These are phyloP conservation scores for Solanum paucissectum DNA, from an alignment of 257 asterid genomes.

Conservation along the genomic window DNA sequence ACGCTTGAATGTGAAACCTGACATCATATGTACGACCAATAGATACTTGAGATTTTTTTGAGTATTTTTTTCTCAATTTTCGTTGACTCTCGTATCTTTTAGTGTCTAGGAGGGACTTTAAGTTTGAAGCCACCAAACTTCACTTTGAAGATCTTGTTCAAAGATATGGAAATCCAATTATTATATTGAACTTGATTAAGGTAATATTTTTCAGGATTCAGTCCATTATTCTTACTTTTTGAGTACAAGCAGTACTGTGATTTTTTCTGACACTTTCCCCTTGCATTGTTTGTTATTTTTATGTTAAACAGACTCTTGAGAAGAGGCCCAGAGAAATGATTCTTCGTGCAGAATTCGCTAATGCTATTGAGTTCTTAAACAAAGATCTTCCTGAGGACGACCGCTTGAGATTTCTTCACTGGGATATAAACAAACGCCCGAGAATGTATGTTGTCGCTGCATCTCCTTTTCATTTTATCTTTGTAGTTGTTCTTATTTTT, in stretches of 20 bases:
- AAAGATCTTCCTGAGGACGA: constrained; percentile 47
- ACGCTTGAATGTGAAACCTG: constrained; percentile 67
- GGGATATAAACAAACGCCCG: constrained; percentile 79
- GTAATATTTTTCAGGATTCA: constrained; percentile 21
- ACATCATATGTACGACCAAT: constrained; percentile 55
- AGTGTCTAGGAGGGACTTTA: constrained; percentile 76
- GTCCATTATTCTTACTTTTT: not conserved
- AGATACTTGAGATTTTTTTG: not conserved
- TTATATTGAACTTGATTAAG: constrained; percentile 84
- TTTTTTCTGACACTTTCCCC: not conserved
- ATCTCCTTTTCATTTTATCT: not conserved
- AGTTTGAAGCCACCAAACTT: constrained; percentile 80
- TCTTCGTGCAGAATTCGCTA: constrained; percentile 69
- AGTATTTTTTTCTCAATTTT: not conserved
- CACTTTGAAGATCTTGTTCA: constrained; percentile 79
- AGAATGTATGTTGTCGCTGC: constrained; percentile 38
- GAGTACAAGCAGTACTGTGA: not conserved
- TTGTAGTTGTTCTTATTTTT: not conserved
- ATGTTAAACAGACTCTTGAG: constrained; percentile 54
- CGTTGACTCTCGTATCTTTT: constrained; percentile 11
- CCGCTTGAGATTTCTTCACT: constrained; percentile 82
- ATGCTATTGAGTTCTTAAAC: constrained; percentile 72
- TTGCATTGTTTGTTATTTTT: not conserved
- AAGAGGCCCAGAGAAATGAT: constrained; percentile 92
- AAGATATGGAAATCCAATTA: constrained; percentile 92